Base-by-base conservation (phyloP, 495 filamentous ascomycete species). In the Pyronema domesticum region DNA sequence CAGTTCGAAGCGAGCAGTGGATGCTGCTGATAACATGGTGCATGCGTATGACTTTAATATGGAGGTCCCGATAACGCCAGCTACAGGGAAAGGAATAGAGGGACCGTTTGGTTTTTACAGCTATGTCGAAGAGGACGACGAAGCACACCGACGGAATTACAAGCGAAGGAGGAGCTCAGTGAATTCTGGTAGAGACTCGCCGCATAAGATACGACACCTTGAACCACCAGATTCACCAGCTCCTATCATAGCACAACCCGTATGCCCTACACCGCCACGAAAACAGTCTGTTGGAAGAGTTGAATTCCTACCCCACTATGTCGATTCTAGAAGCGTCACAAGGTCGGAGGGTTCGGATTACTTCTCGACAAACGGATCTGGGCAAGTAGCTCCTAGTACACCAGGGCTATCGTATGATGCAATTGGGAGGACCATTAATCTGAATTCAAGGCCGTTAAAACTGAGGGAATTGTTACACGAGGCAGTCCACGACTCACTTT, bases 41-140 rank as follows among this genome's bases (percentile, higher is more conserved):
- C 81, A 89, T 70, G 84, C 84, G n/a, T 88, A 87, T 57, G 84
- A 87, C 65, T 74, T 89, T 60, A 82, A 88, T 65, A 85, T 89
- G 82, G 78, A 84, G 58, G 73, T 89, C 23, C 84, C 84, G 15
- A 77, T 82, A 55, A 80, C 74, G 7, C 72, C 66, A 40, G 39
- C 50, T 15, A 35, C 39, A 43, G 35, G 11, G 15, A 43, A 33
- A 17, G 34, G 3, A 34, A 51, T 51, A 34, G 34, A 17, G n/a
- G 50, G 42, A 40, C 8, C 36, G 18, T 13, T 50, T 23, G 47
- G 47, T 1, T 36, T 50, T 36, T 36, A 34, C 47, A 35, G 19
- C 30, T 11, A 50, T 36, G 13, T 18, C 6, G 37, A 11, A 40
- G n/a, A 18, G 42, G 50, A 53, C 3, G 50, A 53, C 18, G 36